phyloP scores from a whole-genome alignment of 306 rosid species.

The Begonia peltatifolia region DNA sequence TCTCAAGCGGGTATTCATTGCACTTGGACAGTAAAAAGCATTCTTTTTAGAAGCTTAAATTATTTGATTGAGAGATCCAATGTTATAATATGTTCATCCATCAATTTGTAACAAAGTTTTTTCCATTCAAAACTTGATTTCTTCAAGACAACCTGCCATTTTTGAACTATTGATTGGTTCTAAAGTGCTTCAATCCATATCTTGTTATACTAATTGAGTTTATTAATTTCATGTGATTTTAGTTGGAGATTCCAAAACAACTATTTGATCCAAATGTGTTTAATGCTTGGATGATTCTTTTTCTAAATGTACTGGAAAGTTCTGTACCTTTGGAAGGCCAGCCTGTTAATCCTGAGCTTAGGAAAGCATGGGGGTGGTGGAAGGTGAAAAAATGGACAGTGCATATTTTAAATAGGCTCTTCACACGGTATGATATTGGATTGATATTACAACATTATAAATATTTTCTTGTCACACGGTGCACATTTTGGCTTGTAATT shows the following conservation, averaged over 20 bases:
- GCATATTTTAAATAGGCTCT: constrained; percentile 81
- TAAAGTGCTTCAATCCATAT: too few relatives aligned
- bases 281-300: constrained; percentile 92
- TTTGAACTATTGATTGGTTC: too few relatives aligned
- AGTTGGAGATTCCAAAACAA: constrained; percentile 97
- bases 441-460: too few relatives aligned
- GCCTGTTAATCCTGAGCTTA: constrained; percentile 67
- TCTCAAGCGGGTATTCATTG: too few relatives aligned
- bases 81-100: too few relatives aligned
- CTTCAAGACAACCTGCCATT: too few relatives aligned
- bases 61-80: too few relatives aligned
- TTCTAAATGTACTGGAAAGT: constrained; percentile 74
- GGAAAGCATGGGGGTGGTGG: constrained; percentile 99
- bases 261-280: constrained; percentile 65
- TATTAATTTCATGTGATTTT: constrained; percentile 10
- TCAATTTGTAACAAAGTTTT: too few relatives aligned
- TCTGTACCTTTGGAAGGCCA: constrained; percentile 91
- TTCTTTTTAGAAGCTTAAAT: too few relatives aligned
- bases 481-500: not conserved
- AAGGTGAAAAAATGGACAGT: constrained; percentile 99
- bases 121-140: too few relatives aligned
- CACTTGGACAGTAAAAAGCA: too few relatives aligned
- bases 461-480: not conserved
- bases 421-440: constrained; percentile 48
- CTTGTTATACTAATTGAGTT: too few relatives aligned